phyloP scores from a whole-genome alignment of 208 protist genomes.

The Acanthamoeba triangularis region DNA sequence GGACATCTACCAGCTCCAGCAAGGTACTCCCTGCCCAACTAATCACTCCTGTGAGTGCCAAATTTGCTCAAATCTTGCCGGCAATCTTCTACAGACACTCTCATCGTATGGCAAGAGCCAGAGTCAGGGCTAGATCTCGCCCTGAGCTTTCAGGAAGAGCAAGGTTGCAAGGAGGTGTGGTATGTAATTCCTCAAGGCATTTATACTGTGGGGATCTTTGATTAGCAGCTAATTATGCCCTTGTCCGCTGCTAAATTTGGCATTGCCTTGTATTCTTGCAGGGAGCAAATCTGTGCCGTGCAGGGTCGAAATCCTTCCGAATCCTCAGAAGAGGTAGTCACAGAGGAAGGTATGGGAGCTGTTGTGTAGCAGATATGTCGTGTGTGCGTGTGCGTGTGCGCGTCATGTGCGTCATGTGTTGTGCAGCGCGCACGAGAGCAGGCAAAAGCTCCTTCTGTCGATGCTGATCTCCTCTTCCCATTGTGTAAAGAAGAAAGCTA shows the following conservation, averaged over 20 bases:
- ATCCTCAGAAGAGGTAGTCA: conserved; percentile 35
- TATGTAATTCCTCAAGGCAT: neutral
- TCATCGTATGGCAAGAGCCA: conserved; percentile 89
- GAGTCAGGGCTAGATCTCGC: conserved; percentile 85
- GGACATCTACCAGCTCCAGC: conserved; percentile 90
- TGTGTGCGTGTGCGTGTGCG: no score
- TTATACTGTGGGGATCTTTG: neutral
- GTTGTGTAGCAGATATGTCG: neutral
- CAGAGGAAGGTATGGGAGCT: conserved; percentile 20
- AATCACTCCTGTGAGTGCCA: neutral
- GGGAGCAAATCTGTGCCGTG: conserved; percentile 67
- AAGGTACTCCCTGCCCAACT: conserved; percentile 45
- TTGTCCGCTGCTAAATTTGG: neutral
- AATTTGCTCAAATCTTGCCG: neutral
- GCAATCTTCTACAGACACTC: conserved; percentile 77
- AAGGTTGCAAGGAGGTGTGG: conserved; percentile 86
- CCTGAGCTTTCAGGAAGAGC: conserved; percentile 87
- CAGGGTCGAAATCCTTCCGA: conserved; percentile 29
- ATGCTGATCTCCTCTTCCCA: neutral
- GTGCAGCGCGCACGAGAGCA: no score
- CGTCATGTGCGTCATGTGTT: no score
- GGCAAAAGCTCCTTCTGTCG: no score
- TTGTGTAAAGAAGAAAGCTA: neutral
- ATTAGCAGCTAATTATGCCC: neutral
- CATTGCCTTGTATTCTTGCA: neutral